Evolutionary conservation across 1,139 yeast genomes (phyloP).

Genomic region (Hemisphaericaspora xylanilytica): DNA sequence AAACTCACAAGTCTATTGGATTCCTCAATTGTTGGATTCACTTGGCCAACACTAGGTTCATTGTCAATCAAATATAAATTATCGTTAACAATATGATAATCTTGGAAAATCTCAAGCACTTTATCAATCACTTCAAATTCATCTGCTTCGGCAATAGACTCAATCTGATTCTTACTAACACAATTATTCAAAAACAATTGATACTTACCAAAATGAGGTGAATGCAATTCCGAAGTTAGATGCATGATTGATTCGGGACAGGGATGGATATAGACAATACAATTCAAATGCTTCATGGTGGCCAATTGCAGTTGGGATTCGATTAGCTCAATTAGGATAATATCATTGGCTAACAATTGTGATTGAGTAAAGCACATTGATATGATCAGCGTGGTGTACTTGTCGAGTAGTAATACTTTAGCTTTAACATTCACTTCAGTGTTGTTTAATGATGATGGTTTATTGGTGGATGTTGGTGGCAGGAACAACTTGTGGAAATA

Average conservation of each 20-base stretch:
- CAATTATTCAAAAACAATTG: slow-evolving; percentile 75
- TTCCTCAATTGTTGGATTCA: slow-evolving; percentile 38
- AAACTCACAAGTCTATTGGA: slow-evolving; percentile 60
- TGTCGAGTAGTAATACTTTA: slow-evolving; percentile 75
- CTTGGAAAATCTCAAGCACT: slow-evolving; percentile 82
- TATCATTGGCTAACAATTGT: slow-evolving; percentile 73
- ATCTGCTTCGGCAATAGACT: slow-evolving; percentile 85
- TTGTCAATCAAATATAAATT: slow-evolving; percentile 49
- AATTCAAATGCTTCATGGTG: slow-evolving; percentile 73
- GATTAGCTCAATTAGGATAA: slow-evolving; percentile 75
- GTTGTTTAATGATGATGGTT: too few species aligned
- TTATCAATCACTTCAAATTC: slow-evolving; percentile 74
- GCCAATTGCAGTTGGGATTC: slow-evolving; percentile 63
- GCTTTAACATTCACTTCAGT: slow-evolving; percentile 37
- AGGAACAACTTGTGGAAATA: slow-evolving; percentile 37
- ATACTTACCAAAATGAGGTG: slow-evolving; percentile 79
- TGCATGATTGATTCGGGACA: slow-evolving; percentile 58
- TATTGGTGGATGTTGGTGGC: background rate
- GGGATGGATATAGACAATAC: slow-evolving; percentile 80
- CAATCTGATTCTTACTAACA: slow-evolving; percentile 72
- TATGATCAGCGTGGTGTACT: slow-evolving; percentile 74
- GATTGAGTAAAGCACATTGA: slow-evolving; percentile 89
- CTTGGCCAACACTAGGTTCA: background rate
- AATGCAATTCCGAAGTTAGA: slow-evolving; percentile 62
- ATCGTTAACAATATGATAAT: slow-evolving; percentile 69